Evolutionary conservation across 1,284 basidiomycete species (phyloP).

Genomic region (Fistulinella staudtii): DNA sequence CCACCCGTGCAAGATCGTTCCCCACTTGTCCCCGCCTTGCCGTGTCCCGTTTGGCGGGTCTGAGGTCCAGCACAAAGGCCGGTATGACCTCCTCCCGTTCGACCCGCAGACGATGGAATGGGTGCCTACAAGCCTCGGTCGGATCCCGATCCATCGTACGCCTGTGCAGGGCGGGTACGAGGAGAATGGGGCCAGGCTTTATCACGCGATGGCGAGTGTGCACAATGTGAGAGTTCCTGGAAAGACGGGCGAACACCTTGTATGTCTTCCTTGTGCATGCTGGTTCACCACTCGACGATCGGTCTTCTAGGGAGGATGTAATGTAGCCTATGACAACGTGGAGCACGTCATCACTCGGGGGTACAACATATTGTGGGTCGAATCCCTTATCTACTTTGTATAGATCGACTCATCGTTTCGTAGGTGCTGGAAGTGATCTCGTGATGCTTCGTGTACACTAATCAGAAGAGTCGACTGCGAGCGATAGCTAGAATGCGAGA

Average conservation of each 20-base stretch:
- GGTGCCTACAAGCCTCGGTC: conserved; percentile 56
- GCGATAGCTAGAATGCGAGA: too few relatives aligned
- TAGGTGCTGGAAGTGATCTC: neutral
- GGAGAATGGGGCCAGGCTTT: conserved; percentile 42
- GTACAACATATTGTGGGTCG: conserved; percentile 57
- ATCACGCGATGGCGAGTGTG: conserved; percentile 51
- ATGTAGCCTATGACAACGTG: conserved; percentile 37
- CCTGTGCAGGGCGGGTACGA: conserved; percentile 55
- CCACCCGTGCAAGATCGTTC: conserved; percentile 76
- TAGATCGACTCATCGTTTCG: neutral
- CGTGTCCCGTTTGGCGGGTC: conserved; percentile 60
- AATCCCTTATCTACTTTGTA: neutral
- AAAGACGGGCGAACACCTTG: conserved; percentile 60
- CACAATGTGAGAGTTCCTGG: conserved; percentile 59
- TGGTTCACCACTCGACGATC: conserved; percentile 20
- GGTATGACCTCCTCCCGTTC: conserved; percentile 71
- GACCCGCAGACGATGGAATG: conserved; percentile 64
- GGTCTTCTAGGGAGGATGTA: conserved; percentile 37
- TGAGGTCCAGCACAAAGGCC: conserved; percentile 56
- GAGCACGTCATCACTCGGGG: conserved; percentile 45
- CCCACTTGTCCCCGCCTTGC: conserved; percentile 49
- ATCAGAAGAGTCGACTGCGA: too few relatives aligned
- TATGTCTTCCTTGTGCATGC: conserved; percentile 5
- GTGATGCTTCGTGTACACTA: too few relatives aligned
- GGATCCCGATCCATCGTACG: conserved; percentile 48